phyloP scores from a whole-genome alignment of 2,329 filamentous ascomycete genomes.

The Fusarium buxicola region DNA sequence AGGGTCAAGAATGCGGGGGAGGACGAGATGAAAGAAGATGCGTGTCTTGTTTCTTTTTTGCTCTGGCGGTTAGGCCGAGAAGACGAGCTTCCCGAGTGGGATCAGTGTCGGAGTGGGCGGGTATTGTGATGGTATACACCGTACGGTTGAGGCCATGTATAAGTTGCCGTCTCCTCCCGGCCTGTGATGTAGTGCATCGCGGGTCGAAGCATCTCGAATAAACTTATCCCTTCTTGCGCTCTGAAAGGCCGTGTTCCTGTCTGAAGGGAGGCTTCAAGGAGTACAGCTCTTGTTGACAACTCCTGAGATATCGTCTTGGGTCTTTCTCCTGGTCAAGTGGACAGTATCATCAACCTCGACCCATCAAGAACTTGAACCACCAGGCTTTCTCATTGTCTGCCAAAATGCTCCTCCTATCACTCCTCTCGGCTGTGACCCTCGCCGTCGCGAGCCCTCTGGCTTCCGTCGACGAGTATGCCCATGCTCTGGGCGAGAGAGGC shows the following conservation, averaged over 20 bases:
- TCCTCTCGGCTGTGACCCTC: slow-evolving; percentile 45
- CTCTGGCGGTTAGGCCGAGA: background rate
- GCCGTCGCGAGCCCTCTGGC: slow-evolving; percentile 44
- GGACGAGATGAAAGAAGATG: background rate
- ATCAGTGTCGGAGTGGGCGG: slow-evolving; percentile 11
- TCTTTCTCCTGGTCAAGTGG: slow-evolving; percentile 8
- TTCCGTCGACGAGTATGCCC: slow-evolving; percentile 43
- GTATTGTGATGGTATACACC: slow-evolving; percentile 24
- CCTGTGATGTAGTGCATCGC: slow-evolving; percentile 5
- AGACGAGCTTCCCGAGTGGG: background rate
- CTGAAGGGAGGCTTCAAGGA: background rate
- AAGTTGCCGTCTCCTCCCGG: slow-evolving; percentile 19
- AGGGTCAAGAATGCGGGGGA: background rate
- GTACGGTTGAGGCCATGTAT: slow-evolving; percentile 15
- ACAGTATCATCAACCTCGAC: slow-evolving; percentile 1
- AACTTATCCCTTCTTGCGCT: slow-evolving; percentile 1
- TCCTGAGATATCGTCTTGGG: background rate
- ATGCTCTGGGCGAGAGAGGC: slow-evolving; percentile 51
- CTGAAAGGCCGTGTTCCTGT: background rate
- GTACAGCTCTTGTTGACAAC: background rate
- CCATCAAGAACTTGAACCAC: background rate
- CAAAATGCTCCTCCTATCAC: slow-evolving; percentile 41
- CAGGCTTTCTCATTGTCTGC: background rate
- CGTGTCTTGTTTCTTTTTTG: background rate
- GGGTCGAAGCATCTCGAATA: slow-evolving; percentile 25